phyloP scores from a whole-genome alignment of 1,139 yeast genomes.

The Blastobotrys buckinghamii region DNA sequence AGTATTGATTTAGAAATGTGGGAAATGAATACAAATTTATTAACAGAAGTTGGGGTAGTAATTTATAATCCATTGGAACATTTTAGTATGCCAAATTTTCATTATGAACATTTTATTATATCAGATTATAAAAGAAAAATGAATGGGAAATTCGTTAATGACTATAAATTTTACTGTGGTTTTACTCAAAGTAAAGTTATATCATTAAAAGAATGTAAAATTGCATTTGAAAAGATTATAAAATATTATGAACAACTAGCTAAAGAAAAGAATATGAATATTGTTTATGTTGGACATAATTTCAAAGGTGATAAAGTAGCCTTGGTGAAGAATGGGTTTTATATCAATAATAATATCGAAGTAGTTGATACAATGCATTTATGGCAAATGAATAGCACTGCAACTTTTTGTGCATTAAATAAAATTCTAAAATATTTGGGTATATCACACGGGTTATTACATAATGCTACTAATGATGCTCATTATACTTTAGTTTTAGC shows the following conservation, averaged over 20 bases:
- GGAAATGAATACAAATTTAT: conserved; percentile 41
- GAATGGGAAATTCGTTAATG: conserved; percentile 60
- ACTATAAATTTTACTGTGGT: conserved; percentile 50
- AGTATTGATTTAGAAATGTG: conserved; percentile 64
- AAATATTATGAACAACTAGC: conserved; percentile 15
- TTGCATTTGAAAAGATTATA: conserved; percentile 13
- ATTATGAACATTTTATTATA: conserved; percentile 47
- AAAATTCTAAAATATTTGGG: conserved; percentile 46
- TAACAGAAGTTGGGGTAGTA: conserved; percentile 67
- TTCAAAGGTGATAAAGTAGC: conserved; percentile 56
- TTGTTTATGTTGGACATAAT: conserved; percentile 62
- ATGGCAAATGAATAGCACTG: conserved; percentile 39
- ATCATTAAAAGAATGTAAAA: conserved; percentile 17
- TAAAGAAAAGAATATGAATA: conserved; percentile 18
- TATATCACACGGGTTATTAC: conserved; percentile 59
- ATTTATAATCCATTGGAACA: conserved; percentile 43
- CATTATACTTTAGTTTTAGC: conserved; percentile 57
- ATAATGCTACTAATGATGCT: conserved; percentile 84
- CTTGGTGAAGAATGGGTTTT: conserved; percentile 45
- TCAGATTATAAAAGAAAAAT: conserved; percentile 42
- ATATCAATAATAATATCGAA: conserved; percentile 36
- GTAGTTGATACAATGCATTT: conserved; percentile 50
- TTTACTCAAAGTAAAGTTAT: conserved; percentile 29
- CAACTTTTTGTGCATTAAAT: conserved; percentile 44
- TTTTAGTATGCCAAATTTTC: conserved; percentile 12